These are phyloP conservation scores for Phytophthora lateralis DNA, from an alignment of 352 stramenopile species.

Conservation along the genomic window DNA sequence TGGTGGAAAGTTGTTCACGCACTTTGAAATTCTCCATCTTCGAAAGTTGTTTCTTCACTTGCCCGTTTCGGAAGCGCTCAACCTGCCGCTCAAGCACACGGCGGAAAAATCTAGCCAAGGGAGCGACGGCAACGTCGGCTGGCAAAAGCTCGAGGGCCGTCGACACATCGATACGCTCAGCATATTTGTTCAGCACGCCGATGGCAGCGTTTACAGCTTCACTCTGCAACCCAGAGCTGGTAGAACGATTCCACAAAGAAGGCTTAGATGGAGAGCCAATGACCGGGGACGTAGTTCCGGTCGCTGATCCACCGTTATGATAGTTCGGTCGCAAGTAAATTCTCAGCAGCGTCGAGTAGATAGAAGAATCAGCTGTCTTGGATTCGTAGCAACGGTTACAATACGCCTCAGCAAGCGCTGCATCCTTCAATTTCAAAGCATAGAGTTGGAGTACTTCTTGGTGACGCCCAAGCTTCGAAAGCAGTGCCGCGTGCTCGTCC, in stretches of 20 bases:
- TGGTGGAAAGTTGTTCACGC: slow-evolving; percentile 62
- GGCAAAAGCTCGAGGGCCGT: slow-evolving; percentile 80
- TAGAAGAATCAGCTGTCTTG: slow-evolving; percentile 76
- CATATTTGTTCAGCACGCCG: slow-evolving; percentile 82
- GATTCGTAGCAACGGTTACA: slow-evolving; percentile 83
- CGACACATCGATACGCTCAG: slow-evolving; percentile 80
- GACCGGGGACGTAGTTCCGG: slow-evolving; percentile 18
- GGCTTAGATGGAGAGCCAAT: slow-evolving; percentile 33
- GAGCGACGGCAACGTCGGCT: slow-evolving; percentile 50
- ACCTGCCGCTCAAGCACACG: slow-evolving; percentile 80
- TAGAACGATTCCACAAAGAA: slow-evolving; percentile 23
- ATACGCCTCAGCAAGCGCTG: slow-evolving; percentile 73
- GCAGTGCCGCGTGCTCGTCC: slow-evolving; percentile 74
- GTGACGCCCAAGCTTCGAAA: slow-evolving; percentile 78
- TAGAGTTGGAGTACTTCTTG: slow-evolving; percentile 85
- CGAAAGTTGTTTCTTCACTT: slow-evolving; percentile 87
- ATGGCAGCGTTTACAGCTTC: slow-evolving; percentile 72
- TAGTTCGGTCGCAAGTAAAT: slow-evolving; percentile 69
- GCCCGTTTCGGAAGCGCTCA: slow-evolving; percentile 73
- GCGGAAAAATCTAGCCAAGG: slow-evolving; percentile 69
- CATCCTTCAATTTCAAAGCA: slow-evolving; percentile 74
- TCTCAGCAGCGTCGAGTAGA: slow-evolving; percentile 80
- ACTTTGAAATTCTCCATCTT: slow-evolving; percentile 91
- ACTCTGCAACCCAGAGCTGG: slow-evolving; percentile 37
- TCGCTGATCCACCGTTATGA: slow-evolving; percentile 12